phyloP scores from a whole-genome alignment of 257 asterid genomes.

The Gentiana straminea region DNA sequence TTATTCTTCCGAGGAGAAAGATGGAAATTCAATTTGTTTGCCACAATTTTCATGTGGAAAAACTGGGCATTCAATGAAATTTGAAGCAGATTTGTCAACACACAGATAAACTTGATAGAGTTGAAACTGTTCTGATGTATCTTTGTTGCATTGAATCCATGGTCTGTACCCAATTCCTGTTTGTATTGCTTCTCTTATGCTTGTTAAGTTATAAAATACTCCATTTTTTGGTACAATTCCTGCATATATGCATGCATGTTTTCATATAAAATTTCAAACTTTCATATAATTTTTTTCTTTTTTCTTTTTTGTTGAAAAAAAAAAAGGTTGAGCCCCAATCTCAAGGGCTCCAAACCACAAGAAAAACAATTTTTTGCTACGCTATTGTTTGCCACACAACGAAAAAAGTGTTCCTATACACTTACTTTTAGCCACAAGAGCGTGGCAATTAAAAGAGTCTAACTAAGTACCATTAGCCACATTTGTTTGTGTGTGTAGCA shows the following conservation, averaged over 20 bases:
- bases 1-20: constrained; percentile 19
- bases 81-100: constrained; percentile 40
- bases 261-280: too few species aligned
- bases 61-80: constrained; percentile 50
- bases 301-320: too few species aligned
- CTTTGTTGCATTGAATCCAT: constrained; percentile 52
- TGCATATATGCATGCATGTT: neutral
- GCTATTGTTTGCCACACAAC: too few species aligned
- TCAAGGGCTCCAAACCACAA: too few species aligned
- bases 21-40: constrained; percentile 45
- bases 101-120: constrained; percentile 54
- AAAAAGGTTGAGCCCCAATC: neutral
- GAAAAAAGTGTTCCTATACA: too few species aligned
- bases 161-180: constrained; percentile 46
- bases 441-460: too few species aligned
- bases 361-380: too few species aligned
- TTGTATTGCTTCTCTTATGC: constrained; percentile 38
- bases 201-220: constrained; percentile 25
- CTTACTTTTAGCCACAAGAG: too few species aligned
- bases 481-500: too few species aligned
- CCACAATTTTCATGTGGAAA: constrained; percentile 49
- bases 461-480: too few species aligned
- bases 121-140: constrained; percentile 39
- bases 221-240: constrained; percentile 39
- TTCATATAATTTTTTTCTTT: too few species aligned